Base-by-base conservation (phyloP, 495 filamentous ascomycete genomes). In the Xylaria palmicola region DNA sequence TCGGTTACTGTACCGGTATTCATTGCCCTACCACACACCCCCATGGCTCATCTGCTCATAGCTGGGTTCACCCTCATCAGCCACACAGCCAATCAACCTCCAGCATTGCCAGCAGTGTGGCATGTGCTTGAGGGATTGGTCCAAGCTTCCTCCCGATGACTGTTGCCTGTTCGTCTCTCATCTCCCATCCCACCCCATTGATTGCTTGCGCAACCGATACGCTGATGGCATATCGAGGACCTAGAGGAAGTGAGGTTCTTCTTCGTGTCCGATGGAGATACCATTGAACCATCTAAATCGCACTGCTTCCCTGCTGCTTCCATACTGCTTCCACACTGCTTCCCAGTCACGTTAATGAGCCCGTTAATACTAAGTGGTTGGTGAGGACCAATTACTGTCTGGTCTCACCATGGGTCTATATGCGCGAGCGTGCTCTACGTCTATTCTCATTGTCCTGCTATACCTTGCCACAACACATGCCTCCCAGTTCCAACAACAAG, bases 41-140 rank as follows among this genome's bases (percentile, higher is more conserved):
- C n/a, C n/a, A n/a, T n/a, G n/a, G n/a, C n/a, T n/a, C 9, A 37
- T 37, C 4, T n/a, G 47, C 26, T 32, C 12, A 32, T 7, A 19
- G 22, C 17, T n/a, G 6, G 44, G 44, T 29, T 52, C 30, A 52
- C n/a, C 41, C 41, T 20, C 41, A 52, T 44, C 30, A 52, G 30
- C 34, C 51, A 24, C 22, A 15, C 51, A 41, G 22, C 51, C 36
- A 54, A 36, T 53, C 9, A 24, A 17, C 5, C 20, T 52, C 29
- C 4, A 32, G 6, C 48, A 12, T 50, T 5, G 32, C 17, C 32
- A 53, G 30, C 50, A 41, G 4, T 30, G 24, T 22, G 36, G 36
- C 51, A 54, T 54, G 51, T 54, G 51, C 36, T 20, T 29, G 15
- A 40, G 24, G 34, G 51, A 54, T 54, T 54, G 51, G 51, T 29